Base-by-base conservation (phyloP, 805 yeast species). In the Scheffersomyces coipomensis region DNA sequence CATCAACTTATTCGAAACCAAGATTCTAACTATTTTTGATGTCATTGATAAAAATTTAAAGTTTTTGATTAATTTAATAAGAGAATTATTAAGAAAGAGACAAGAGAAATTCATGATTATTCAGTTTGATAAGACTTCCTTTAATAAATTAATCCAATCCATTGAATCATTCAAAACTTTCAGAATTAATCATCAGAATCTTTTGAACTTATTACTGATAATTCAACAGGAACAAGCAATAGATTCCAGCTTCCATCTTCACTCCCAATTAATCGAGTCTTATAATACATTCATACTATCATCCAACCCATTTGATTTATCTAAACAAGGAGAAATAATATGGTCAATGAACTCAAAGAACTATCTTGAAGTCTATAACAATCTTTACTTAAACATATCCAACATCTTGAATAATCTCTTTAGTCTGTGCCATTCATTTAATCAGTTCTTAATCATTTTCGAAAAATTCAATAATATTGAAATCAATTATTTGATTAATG, bases 11-110 rank as follows among this genome's bases (percentile, higher is more conserved):
- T n/a, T n/a, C n/a, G n/a, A n/a, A n/a, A n/a, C n/a, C n/a, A n/a
- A 58, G 1, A 46, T 73, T 0, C 32, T 51, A 0, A 55, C 58
- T 1, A 46, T 76, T 0, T 68, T 81, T 23, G 60, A 55, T 2
- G 58, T 71, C 1, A 77, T 90, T 68, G 95, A 88, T 26, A 72
- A 68, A 19, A 74, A 76, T 29, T 54, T 80, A 9, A 81, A 83
- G 51, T 86, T 80, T 39, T 78, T 83, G 62, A 76, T 81, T 1
- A 74, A 78, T 37, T 54, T 85, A 31, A 77, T 88, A 0, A 73
- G 97, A 40, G 97, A 90, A 43, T 59, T 85, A 3, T 67, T 86
- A 29, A 68, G 97, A 46, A 85, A 81, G 49, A 64, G 93, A 31
- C 78, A 80, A 7, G 91, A 85, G 39, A 81, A 79, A 43, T 83